Base-by-base conservation (phyloP, 768 basidiomycete genomes). In the Podaxis sp. region DNA sequence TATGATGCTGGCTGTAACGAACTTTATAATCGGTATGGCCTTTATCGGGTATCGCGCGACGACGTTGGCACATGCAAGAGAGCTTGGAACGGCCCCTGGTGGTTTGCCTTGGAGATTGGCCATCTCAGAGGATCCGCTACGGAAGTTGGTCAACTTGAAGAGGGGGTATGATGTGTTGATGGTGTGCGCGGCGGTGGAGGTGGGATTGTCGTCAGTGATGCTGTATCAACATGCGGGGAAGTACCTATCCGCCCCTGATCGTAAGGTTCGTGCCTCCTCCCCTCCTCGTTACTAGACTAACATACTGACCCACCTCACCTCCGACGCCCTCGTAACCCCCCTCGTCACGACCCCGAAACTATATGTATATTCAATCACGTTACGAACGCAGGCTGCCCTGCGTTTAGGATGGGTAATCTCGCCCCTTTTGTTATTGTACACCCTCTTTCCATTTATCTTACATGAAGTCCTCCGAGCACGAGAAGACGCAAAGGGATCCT, bases 221-320 rank as follows among this genome's bases (percentile, higher is more conserved):
- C 15, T 59, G 46, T 59, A 51, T 36, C 48, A 38, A 8, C 58
- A 51, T 50, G 58, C 58, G 2, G 30, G 37, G 12, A 59, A 50
- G 33, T 51, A 59, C 15, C 33, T 50, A 8, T 59, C 58, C 10
- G 33, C 24, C 10, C 58, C 49, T 11, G 58, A 59, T 38, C 58
- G 58, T 38, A 50, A 59, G 58, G 58, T 59, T 44, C 38, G 56
- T 57, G 30, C 24, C 40, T 10, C 44, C 2, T 7, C 44, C n/a
- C 4, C 7, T 8, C 7, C 44, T 17, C 8, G 33, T 33, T 33
- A 8, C 33, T 10, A 33, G 10, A 33, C 33, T 10, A 33, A 33
- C 33, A 8, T 33, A 33, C 8, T 33, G 10, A 33, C 33, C 33
- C 2, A 33, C 33, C 10, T 10, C 28, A 5, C 0, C 28, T 30